These are phyloP conservation scores for Parasarocladium wereldwijsianum DNA, from an alignment of 2,329 filamentous ascomycete genomes.

Conservation along the genomic window DNA sequence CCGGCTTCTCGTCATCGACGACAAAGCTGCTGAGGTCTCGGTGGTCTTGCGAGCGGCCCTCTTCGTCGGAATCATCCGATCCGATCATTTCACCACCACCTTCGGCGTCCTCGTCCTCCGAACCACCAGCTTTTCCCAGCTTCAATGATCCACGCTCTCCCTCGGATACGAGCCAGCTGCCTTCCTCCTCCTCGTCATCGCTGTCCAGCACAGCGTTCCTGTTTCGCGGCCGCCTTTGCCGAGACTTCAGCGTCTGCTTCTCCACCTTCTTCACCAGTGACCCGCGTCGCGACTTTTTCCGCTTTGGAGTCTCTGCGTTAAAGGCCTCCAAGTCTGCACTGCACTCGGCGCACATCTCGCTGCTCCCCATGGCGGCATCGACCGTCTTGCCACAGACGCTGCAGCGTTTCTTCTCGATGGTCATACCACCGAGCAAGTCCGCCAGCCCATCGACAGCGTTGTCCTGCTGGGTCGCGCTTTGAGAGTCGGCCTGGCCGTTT, in stretches of 20 bases:
- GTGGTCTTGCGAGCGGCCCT: constrained; percentile 35
- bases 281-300: constrained; percentile 13
- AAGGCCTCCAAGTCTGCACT: constrained; percentile 57
- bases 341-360: constrained; percentile 57
- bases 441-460: constrained; percentile 70
- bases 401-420: constrained; percentile 59
- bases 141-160: constrained; percentile 42
- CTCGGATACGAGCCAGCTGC: constrained; percentile 66
- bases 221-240: constrained; percentile 26
- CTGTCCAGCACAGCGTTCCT: constrained; percentile 49
- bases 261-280: constrained; percentile 19
- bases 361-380: constrained; percentile 24
- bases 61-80: constrained; percentile 54
- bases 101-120: constrained; percentile 78
- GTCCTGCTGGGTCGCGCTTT: constrained; percentile 29
- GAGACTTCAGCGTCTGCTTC: constrained; percentile 11
- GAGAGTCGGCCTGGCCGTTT: constrained; percentile 14
- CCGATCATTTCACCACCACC: constrained; percentile 69
- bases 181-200: constrained; percentile 55
- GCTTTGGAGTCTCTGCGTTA: constrained; percentile 25
- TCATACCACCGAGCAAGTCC: constrained; percentile 73
- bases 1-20: constrained; percentile 31
- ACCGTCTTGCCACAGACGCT: constrained; percentile 68
- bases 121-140: constrained; percentile 68
- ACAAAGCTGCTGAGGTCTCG: constrained; percentile 42